Evolutionary conservation across 2,329 filamentous ascomycete species (phyloP).

Genomic region (Fusarium subtropicale): DNA sequence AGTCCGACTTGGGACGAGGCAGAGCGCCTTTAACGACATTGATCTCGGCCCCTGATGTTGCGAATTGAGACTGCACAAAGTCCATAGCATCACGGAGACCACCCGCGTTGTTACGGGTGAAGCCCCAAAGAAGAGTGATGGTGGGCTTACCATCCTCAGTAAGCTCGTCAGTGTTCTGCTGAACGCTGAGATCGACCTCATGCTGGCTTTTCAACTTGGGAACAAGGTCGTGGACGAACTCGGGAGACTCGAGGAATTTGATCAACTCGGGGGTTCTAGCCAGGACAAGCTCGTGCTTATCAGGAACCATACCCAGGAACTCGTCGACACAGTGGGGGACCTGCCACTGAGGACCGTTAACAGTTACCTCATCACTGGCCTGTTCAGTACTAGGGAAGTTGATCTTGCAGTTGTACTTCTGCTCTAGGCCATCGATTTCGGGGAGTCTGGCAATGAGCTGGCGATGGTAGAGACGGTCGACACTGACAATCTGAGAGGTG

Average conservation of each 20-base stretch:
- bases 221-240: slow-evolving; percentile 83
- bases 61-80: slow-evolving; percentile 86
- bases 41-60: slow-evolving; percentile 88
- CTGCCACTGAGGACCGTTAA: slow-evolving; percentile 97
- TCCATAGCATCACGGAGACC: slow-evolving; percentile 96
- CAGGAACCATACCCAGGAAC: slow-evolving; percentile 96
- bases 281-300: slow-evolving; percentile 91
- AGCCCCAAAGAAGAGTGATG: slow-evolving; percentile 77
- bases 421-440: slow-evolving; percentile 94
- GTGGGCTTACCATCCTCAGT: slow-evolving; percentile 69
- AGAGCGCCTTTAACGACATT: slow-evolving; percentile 93
- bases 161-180: slow-evolving; percentile 69
- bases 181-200: slow-evolving; percentile 85
- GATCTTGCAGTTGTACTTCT: slow-evolving; percentile 99
- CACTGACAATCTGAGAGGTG: slow-evolving; percentile 90
- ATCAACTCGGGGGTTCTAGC: slow-evolving; percentile 80
- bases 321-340: slow-evolving; percentile 97
- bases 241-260: slow-evolving; percentile 82
- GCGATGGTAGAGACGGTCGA: slow-evolving; percentile 94
- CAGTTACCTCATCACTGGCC: slow-evolving; percentile 94
- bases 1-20: slow-evolving; percentile 97
- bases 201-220: slow-evolving; percentile 91
- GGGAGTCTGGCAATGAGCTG: slow-evolving; percentile 88
- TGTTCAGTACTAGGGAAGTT: slow-evolving; percentile 97
- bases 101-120: slow-evolving; percentile 97